Conservation (phyloP, 2,329 filamentous ascomycete genomes). For the Microdochium nivale region DNA sequence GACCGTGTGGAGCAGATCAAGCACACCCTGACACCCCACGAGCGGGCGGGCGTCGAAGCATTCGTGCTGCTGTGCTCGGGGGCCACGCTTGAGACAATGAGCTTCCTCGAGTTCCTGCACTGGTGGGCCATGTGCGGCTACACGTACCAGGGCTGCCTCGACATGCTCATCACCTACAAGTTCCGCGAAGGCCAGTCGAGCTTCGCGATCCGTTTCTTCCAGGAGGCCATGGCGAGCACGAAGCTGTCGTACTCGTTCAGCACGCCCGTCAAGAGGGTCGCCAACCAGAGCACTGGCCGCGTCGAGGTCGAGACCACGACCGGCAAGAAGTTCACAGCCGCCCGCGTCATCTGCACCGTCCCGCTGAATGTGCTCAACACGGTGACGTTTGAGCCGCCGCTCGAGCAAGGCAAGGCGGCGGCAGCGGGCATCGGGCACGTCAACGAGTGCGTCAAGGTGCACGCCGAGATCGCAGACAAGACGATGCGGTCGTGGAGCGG, state of each 20-base stretch:
- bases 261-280: constrained; percentile 11
- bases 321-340: constrained; percentile 10
- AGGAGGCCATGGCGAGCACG: constrained; percentile 12
- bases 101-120: constrained; percentile 12
- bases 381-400: constrained; percentile 21
- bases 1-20: constrained; percentile 19
- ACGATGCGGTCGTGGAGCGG: constrained; percentile 26
- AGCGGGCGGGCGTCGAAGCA: constrained; percentile 13
- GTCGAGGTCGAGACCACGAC: constrained; percentile 18
- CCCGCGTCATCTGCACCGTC: constrained; percentile 20
- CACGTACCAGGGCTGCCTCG: constrained; percentile 4
- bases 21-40: constrained; percentile 17
- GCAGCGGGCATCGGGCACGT: constrained; percentile 22
- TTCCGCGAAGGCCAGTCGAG: constrained; percentile 18
- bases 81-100: constrained; percentile 13
- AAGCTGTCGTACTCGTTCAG: constrained; percentile 17
- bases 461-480: constrained; percentile 23
- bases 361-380: constrained; percentile 24
- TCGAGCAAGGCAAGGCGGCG: constrained; percentile 13
- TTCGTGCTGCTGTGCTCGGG: constrained; percentile 17
- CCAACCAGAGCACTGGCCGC: constrained; percentile 1
- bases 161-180: constrained; percentile 18
- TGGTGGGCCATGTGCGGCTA: constrained; percentile 6
- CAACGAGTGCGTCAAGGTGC: constrained; percentile 26
- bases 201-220: constrained; percentile 16